Evolutionary conservation across 306 rosid genomes (phyloP).

Genomic region (Trifolium repens): DNA sequence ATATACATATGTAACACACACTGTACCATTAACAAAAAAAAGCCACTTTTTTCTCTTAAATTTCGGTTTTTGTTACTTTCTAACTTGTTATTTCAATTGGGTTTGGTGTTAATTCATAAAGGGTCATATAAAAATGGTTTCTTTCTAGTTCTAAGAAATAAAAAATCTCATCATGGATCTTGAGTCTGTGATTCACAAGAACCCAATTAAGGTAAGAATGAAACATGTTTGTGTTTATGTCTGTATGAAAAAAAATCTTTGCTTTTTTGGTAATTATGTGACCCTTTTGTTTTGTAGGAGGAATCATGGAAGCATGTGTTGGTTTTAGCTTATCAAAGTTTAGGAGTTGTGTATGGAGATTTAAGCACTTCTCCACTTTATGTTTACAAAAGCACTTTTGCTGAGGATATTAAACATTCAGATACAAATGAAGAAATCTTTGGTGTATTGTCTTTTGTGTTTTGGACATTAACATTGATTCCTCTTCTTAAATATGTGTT

Average conservation of each 20-base stretch:
- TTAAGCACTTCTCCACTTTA: conserved; percentile 91
- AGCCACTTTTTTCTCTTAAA: conserved; percentile 36
- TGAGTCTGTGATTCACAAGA: conserved; percentile 62
- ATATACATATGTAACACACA: neutral
- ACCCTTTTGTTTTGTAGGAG: conserved; percentile 53
- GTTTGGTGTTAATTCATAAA: conserved; percentile 46
- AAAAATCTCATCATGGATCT: conserved; percentile 66
- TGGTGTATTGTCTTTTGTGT: conserved; percentile 88
- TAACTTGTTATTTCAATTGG: conserved; percentile 46
- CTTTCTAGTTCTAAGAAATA: conserved; percentile 38
- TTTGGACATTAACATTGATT: conserved; percentile 90
- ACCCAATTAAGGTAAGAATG: conserved; percentile 68
- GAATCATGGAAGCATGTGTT: conserved; percentile 88
- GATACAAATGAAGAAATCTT: conserved; percentile 93
- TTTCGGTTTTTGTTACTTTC: conserved; percentile 29
- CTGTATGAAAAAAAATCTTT: conserved; percentile 30
- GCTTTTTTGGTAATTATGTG: conserved; percentile 33
- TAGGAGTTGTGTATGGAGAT: conserved; percentile 97
- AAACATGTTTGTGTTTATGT: neutral
- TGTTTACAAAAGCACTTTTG: conserved; percentile 90
- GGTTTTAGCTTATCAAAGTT: conserved; percentile 88
- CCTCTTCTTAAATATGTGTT: conserved; percentile 88
- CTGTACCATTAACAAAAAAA: conserved; percentile 41
- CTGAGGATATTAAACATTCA: conserved; percentile 87
- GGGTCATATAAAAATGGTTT: conserved; percentile 51